Percentiles rank a stretch among this genome's conserved stretches.
Conservation (phyloP, 2,329 filamentous ascomycete species). For the Cytospora leucostoma region DNA sequence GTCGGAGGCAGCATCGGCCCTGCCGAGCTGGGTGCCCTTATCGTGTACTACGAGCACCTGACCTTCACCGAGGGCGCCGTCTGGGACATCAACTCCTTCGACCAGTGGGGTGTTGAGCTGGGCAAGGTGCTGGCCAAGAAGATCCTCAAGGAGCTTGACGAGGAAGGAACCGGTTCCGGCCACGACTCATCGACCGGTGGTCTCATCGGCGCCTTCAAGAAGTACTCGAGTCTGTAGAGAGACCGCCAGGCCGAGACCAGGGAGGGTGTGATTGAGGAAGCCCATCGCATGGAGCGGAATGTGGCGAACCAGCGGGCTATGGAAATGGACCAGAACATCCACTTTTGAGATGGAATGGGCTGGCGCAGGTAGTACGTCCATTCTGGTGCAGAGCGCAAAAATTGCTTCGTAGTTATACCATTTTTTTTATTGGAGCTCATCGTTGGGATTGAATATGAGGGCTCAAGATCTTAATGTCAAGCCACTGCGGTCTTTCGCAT, state of each 20-base stretch:
- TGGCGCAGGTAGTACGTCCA: neutral
- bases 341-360: neutral
- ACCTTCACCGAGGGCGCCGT: conserved; percentile 97
- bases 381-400: neutral
- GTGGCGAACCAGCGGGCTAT: neutral
- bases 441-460: neutral
- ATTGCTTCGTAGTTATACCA: neutral
- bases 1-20: conserved; percentile 90
- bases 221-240: conserved; percentile 54
- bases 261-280: neutral
- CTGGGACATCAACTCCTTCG: conserved; percentile 99
- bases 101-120: conserved; percentile 99
- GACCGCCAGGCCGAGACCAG: neutral
- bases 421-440: neutral
- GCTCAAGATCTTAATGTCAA: neutral
- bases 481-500: neutral
- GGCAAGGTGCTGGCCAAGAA: conserved; percentile 96
- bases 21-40: conserved; percentile 87
- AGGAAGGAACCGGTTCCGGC: conserved; percentile 65
- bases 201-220: conserved; percentile 91
- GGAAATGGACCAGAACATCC: neutral
- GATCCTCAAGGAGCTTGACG: conserved; percentile 82
- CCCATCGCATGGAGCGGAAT: neutral
- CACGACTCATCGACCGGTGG: conserved; percentile 90
- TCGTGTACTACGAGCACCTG: conserved; percentile 98